A percentile compares a stretch with the other conserved stretches of the same genome.
These are phyloP conservation scores for Meira miltonrushii DNA, from an alignment of 1,284 basidiomycete genomes.

Conservation along the genomic window DNA sequence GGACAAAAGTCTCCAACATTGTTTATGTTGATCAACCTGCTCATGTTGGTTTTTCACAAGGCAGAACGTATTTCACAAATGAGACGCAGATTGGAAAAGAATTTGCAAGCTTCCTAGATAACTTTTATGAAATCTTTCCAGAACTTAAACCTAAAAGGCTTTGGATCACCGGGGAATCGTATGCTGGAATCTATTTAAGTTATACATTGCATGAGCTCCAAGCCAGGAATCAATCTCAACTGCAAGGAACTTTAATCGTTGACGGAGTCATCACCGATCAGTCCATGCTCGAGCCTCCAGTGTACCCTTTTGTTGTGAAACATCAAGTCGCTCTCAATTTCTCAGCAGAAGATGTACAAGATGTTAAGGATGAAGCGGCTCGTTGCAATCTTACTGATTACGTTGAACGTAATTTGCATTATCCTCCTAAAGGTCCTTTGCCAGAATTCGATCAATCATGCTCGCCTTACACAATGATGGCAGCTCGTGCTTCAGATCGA, in stretches of 20 bases:
- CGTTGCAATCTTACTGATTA: constrained; percentile 31
- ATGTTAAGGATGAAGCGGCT: constrained; percentile 22
- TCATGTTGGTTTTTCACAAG: background rate
- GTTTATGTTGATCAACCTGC: background rate
- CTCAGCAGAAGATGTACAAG: constrained; percentile 16
- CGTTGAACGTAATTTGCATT: constrained; percentile 34
- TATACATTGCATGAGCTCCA: background rate
- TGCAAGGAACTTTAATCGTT: constrained; percentile 16
- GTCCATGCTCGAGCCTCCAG: no score
- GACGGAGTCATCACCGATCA: background rate
- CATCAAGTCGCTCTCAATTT: constrained; percentile 13
- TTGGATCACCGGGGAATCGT: background rate
- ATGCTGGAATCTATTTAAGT: background rate
- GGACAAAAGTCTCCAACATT: background rate
- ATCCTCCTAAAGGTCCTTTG: constrained; percentile 32
- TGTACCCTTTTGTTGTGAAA: constrained; percentile 12
- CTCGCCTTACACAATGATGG: constrained; percentile 7
- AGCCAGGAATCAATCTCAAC: no score
- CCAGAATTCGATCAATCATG: constrained; percentile 4
- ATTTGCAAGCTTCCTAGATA: background rate
- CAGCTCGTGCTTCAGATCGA: constrained; percentile 4
- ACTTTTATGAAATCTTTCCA: background rate
- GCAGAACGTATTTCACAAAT: background rate
- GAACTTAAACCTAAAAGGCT: background rate
- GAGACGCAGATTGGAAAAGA: background rate